These are phyloP conservation scores for Pythium scleroteichum DNA, from an alignment of 352 stramenopile species.

Conservation along the genomic window DNA sequence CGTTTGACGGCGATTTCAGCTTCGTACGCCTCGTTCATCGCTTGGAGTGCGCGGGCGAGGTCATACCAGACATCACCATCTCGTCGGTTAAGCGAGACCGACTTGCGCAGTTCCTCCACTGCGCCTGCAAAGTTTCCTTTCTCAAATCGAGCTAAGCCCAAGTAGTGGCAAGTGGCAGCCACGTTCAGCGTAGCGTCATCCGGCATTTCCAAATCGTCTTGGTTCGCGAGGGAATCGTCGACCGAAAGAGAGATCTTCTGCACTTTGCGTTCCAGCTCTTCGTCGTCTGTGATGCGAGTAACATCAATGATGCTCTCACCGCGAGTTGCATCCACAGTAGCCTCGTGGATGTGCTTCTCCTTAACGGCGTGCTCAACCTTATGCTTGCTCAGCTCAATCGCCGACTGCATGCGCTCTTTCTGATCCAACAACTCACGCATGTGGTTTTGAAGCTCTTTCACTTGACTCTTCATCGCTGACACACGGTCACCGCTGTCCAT, in stretches of 20 bases:
- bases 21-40: conserved; percentile 54
- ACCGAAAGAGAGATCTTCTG: conserved; percentile 35
- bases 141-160: conserved; percentile 70
- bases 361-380: conserved; percentile 43
- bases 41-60: conserved; percentile 63
- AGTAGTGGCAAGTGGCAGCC: conserved; percentile 69
- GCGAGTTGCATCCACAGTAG: conserved; percentile 42
- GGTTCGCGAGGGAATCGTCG: conserved; percentile 27
- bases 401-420: conserved; percentile 55
- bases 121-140: conserved; percentile 61
- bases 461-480: conserved; percentile 64
- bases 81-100: conserved; percentile 57
- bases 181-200: conserved; percentile 60
- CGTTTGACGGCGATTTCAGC: conserved; percentile 67
- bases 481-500: conserved; percentile 56
- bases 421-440: conserved; percentile 58
- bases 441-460: conserved; percentile 67
- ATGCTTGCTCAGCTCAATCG: conserved; percentile 50
- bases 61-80: conserved; percentile 81
- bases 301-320: conserved; percentile 70
- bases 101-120: conserved; percentile 72
- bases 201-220: conserved; percentile 20
- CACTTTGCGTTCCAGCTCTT: conserved; percentile 42
- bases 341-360: conserved; percentile 38
- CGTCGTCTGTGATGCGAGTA: conserved; percentile 50